Evolutionary conservation across 768 basidiomycete genomes (phyloP).

Genomic region (Pleurotus cornucopiae): DNA sequence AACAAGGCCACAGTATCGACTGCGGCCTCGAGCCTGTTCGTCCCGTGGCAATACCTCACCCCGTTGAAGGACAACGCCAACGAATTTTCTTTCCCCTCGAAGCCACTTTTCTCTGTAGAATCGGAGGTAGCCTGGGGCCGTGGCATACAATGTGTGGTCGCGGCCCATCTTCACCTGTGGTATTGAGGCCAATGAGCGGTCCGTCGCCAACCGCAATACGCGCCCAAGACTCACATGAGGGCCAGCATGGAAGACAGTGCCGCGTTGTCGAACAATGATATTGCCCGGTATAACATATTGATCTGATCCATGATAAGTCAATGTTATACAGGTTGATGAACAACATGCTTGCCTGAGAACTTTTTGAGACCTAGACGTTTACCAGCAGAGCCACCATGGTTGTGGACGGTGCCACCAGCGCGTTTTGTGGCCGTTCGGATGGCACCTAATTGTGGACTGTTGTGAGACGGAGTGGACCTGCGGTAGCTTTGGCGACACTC

Average conservation of each 20-base stretch:
- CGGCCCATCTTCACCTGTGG: slow-evolving; percentile 82
- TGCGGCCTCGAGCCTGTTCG: slow-evolving; percentile 67
- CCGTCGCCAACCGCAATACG: not conserved
- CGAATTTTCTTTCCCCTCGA: slow-evolving; percentile 68
- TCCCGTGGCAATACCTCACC: slow-evolving; percentile 88
- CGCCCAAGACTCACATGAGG: slow-evolving; percentile 65
- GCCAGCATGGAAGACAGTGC: slow-evolving; percentile 88
- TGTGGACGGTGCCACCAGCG: slow-evolving; percentile 91
- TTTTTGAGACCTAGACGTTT: slow-evolving; percentile 94
- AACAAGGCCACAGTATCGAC: slow-evolving; percentile 78
- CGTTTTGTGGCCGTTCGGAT: slow-evolving; percentile 94
- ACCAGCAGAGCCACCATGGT: slow-evolving; percentile 90
- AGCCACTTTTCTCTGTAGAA: slow-evolving; percentile 86
- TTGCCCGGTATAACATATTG: slow-evolving; percentile 91
- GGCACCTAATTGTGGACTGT: slow-evolving; percentile 38
- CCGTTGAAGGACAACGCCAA: slow-evolving; percentile 80
- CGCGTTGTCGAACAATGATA: slow-evolving; percentile 94
- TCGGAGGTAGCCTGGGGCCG: slow-evolving; percentile 86
- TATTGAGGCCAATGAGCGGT: slow-evolving; percentile 8
- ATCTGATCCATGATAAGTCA: slow-evolving; percentile 43
- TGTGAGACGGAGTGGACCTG: not conserved
- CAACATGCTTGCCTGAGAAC: slow-evolving; percentile 70
- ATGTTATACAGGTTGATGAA: slow-evolving; percentile 3
- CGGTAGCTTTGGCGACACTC: slow-evolving; percentile 1
- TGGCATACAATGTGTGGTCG: slow-evolving; percentile 93